A percentile compares a stretch with the other conserved stretches of the same genome.
phyloP scores from a whole-genome alignment of 352 stramenopile genomes.

The Phytophthora pluvialis region DNA sequence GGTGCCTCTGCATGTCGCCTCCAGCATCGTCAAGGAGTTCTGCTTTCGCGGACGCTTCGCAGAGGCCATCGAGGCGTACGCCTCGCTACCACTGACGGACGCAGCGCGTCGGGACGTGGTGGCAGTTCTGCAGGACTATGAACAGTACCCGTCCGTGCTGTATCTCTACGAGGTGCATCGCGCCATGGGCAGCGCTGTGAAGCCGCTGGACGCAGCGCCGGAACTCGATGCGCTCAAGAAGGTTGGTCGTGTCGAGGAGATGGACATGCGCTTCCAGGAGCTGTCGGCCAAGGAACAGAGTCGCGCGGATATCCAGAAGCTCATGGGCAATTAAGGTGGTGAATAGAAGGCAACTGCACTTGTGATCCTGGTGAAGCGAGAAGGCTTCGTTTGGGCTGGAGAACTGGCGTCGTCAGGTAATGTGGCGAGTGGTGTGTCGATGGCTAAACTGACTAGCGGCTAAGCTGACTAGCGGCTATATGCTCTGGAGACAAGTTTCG shows the following conservation, averaged over 20 bases:
- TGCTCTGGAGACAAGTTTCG: no score
- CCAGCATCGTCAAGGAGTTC: constrained; percentile 54
- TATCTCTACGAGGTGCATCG: constrained; percentile 58
- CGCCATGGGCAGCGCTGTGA: constrained; percentile 22
- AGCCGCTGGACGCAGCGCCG: constrained; percentile 49
- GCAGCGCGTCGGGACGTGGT: constrained; percentile 39
- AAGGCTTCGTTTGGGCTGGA: no score
- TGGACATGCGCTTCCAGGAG: constrained; percentile 54
- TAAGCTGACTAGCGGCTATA: no score
- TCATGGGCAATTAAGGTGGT: constrained; percentile 40
- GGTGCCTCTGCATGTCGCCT: constrained; percentile 35
- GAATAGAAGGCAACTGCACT: neutral
- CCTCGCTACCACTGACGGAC: constrained; percentile 44
- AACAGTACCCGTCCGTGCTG: constrained; percentile 60
- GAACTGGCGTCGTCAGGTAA: no score
- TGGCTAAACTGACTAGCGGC: no score
- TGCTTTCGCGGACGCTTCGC: constrained; percentile 59
- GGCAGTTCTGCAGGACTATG: constrained; percentile 50
- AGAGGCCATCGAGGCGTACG: constrained; percentile 62
- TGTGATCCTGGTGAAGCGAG: neutral
- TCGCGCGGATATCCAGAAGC: constrained; percentile 60
- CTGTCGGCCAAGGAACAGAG: constrained; percentile 51
- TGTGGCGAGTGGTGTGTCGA: neutral
- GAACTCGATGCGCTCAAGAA: constrained; percentile 57
- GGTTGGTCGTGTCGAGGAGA: constrained; percentile 51